phyloP scores from a whole-genome alignment of 495 filamentous ascomycete species.

The Hypoxylon rickii region DNA sequence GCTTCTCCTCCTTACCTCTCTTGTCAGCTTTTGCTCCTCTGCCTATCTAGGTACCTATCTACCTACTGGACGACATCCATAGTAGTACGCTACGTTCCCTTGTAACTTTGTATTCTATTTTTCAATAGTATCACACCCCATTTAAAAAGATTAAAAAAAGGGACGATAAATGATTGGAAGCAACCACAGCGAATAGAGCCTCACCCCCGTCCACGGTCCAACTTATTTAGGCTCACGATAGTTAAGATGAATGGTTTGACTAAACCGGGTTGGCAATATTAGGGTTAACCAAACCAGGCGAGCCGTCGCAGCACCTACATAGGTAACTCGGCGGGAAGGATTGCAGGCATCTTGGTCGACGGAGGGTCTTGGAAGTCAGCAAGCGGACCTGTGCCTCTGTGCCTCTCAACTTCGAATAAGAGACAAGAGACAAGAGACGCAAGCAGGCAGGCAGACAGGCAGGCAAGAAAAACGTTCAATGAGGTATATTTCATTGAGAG shows the following conservation, averaged over 20 bases:
- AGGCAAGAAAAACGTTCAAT: slow-evolving; percentile 19
- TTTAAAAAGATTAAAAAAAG: neutral
- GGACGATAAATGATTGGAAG: slow-evolving; percentile 6
- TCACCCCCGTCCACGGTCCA: slow-evolving; percentile 11
- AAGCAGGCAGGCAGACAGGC: too few relatives aligned
- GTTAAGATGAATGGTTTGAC: slow-evolving; percentile 29
- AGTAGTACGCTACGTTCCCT: neutral
- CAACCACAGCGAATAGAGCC: slow-evolving; percentile 28
- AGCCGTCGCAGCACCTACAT: slow-evolving; percentile 28
- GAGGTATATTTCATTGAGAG: slow-evolving; percentile 39
- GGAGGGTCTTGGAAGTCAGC: slow-evolving; percentile 29
- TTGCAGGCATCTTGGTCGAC: slow-evolving; percentile 20
- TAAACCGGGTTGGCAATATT: slow-evolving; percentile 25
- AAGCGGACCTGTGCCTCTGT: slow-evolving; percentile 22
- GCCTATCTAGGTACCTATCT: neutral
- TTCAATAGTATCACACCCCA: slow-evolving; percentile 30
- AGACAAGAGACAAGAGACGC: too few relatives aligned
- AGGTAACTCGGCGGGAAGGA: slow-evolving; percentile 37
- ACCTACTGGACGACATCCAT: neutral
- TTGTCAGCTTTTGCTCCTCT: slow-evolving; percentile 23
- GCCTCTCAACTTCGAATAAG: slow-evolving; percentile 26
- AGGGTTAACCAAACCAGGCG: slow-evolving; percentile 35
- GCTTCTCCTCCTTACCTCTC: slow-evolving; percentile 11
- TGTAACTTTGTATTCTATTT: neutral
- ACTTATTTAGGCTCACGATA: slow-evolving; percentile 32